phyloP scores from a whole-genome alignment of 371 early-diverging fungal species.

The Mortierella sp. region DNA sequence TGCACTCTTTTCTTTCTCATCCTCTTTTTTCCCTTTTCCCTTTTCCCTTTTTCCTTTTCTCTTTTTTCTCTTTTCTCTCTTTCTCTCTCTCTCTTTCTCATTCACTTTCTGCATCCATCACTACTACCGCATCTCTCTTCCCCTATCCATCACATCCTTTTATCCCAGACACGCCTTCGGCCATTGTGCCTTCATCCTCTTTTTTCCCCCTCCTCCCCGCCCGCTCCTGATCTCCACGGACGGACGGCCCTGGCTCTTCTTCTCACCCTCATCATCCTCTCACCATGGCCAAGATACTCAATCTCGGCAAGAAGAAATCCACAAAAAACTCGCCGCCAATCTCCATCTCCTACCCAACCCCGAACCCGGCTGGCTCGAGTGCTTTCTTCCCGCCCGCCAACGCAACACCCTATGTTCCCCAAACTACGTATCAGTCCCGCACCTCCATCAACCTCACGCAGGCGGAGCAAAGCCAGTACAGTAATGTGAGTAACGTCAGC shows the following conservation, averaged over 20 bases:
- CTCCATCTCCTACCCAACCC: constrained; percentile 44
- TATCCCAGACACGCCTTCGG: too few relatives aligned
- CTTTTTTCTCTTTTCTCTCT: background rate
- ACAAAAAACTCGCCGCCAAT: constrained; percentile 36
- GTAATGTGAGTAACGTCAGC: constrained; percentile 28
- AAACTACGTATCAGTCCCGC: constrained; percentile 41
- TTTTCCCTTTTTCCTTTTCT: background rate
- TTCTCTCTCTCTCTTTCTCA: background rate
- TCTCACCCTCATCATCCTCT: background rate
- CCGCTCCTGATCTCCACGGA: background rate
- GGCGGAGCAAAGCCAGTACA: constrained; percentile 31
- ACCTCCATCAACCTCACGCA: constrained; percentile 31
- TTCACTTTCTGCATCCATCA: background rate
- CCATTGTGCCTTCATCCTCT: background rate
- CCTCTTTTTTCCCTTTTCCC: background rate
- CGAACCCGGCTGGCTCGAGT: constrained; percentile 22
- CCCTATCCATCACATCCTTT: too few relatives aligned
- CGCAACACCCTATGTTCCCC: constrained; percentile 25
- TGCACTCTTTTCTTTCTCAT: background rate
- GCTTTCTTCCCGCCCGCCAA: constrained; percentile 19
- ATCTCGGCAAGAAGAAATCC: constrained; percentile 48
- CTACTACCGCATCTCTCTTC: too few relatives aligned
- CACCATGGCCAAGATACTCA: constrained; percentile 37
- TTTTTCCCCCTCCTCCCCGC: constrained; percentile 1
- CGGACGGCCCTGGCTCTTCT: background rate